Percentiles rank a stretch among this genome's conserved stretches.
These are phyloP conservation scores for Xylariaceae sp. DNA, from an alignment of 2,329 filamentous ascomycete species.

Conservation along the genomic window DNA sequence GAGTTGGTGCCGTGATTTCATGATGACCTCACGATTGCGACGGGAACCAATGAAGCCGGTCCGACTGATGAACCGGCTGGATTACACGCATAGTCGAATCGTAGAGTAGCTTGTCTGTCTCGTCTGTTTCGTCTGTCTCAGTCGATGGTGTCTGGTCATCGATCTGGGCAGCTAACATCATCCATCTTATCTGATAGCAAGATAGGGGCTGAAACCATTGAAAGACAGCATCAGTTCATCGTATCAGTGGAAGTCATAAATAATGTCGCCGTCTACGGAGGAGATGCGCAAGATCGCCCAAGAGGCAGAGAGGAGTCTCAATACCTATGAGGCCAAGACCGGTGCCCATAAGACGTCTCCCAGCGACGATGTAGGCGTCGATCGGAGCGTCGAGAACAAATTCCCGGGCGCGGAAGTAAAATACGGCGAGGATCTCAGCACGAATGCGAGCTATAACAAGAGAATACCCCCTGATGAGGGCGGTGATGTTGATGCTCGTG, in stretches of 20 bases:
- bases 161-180: background rate
- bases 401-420: constrained; percentile 39
- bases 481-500: constrained; percentile 40
- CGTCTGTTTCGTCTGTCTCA: background rate
- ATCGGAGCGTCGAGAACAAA: constrained; percentile 38
- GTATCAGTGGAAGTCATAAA: constrained; percentile 9
- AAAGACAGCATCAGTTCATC: background rate
- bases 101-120: background rate
- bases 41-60: constrained; percentile 18
- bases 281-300: constrained; percentile 41
- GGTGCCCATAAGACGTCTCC: constrained; percentile 37
- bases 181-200: background rate
- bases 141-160: background rate
- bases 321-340: constrained; percentile 45
- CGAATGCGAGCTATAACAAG: constrained; percentile 43
- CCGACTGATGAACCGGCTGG: background rate
- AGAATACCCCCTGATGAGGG: constrained; percentile 43
- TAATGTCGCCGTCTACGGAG: constrained; percentile 30
- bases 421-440: constrained; percentile 41
- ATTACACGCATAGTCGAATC: background rate
- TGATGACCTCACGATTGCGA: constrained; percentile 22
- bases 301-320: constrained; percentile 44
- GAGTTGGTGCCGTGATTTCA: constrained; percentile 27
- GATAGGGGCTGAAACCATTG: background rate
- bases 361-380: constrained; percentile 40